phyloP scores from a whole-genome alignment of 1,284 basidiomycete genomes.

The Tremellales sp. region DNA sequence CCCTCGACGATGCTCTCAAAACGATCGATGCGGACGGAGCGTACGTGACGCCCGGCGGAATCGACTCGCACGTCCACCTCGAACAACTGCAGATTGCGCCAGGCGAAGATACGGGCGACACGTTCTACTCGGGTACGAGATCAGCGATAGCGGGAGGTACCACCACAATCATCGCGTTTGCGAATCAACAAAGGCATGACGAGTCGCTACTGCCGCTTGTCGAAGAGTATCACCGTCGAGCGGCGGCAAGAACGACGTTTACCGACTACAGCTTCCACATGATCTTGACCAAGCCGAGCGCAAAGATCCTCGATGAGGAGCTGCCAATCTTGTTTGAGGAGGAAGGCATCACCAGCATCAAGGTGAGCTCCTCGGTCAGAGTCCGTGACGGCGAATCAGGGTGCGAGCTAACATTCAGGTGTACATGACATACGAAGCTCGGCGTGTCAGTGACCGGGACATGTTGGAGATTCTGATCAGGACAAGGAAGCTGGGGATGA shows the following conservation, averaged over 20 bases:
- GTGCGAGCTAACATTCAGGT: conserved; percentile 13
- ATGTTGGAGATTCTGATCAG: conserved; percentile 28
- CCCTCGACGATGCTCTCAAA: conserved; percentile 8
- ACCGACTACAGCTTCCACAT: conserved; percentile 31
- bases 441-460: conserved; percentile 25
- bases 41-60: conserved; percentile 4
- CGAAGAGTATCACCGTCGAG: conserved; percentile 28
- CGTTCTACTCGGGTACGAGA: conserved; percentile 3
- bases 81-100: conserved; percentile 5
- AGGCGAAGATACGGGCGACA: conserved; percentile 4
- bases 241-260: conserved; percentile 21
- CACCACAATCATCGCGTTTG: conserved; percentile 21
- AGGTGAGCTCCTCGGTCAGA: conserved; percentile 9
- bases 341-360: conserved; percentile 30
- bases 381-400: background rate
- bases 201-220: conserved; percentile 23
- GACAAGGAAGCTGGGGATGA: conserved; percentile 25
- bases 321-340: conserved; percentile 23
- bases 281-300: conserved; percentile 30
- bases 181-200: conserved; percentile 21
- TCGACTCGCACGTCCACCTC: conserved; percentile 8
- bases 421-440: conserved; percentile 31
- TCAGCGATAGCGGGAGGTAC: conserved; percentile 4
- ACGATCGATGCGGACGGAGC: conserved; percentile 31
- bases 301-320: conserved; percentile 24